These are phyloP conservation scores for Calocybe indica DNA, from an alignment of 768 basidiomycete species.

Conservation along the genomic window DNA sequence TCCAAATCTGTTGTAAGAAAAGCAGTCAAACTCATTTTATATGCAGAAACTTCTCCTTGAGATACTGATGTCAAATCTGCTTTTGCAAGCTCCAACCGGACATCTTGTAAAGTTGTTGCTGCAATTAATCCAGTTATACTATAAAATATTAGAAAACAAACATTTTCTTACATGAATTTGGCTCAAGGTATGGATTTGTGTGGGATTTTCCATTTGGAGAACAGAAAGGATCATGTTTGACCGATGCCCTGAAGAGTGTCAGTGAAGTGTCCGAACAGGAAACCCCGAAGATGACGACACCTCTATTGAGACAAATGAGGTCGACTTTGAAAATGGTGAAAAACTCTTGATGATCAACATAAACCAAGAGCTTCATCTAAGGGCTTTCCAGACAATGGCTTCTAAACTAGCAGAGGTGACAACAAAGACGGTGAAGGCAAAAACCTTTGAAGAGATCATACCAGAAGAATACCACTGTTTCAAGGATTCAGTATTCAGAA, in stretches of 20 bases:
- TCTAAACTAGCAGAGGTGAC: neutral
- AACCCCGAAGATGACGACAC: too few species aligned
- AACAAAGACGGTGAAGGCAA: slow-evolving; percentile 1
- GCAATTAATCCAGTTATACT: neutral
- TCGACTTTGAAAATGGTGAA: too few species aligned
- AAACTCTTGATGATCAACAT: too few species aligned
- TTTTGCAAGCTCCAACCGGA: neutral
- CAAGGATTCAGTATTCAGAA: slow-evolving; percentile 6
- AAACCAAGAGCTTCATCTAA: too few species aligned
- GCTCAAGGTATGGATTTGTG: neutral
- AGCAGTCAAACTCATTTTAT: neutral
- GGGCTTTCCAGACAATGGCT: neutral
- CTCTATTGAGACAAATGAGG: too few species aligned
- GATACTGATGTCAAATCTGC: neutral
- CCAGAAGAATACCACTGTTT: slow-evolving; percentile 1
- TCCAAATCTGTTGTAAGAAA: neutral
- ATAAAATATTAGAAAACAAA: neutral
- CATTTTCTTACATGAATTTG: slow-evolving; percentile 1
- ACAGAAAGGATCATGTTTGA: slow-evolving; percentile 7
- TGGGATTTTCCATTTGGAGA: neutral
- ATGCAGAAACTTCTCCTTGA: neutral
- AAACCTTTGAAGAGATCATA: neutral
- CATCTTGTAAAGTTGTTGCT: neutral
- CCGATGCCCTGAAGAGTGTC: slow-evolving; percentile 3
- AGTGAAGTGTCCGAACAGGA: too few species aligned